Conservation (phyloP, 2,329 filamentous ascomycete species). For the Aspergillus caelatus region DNA sequence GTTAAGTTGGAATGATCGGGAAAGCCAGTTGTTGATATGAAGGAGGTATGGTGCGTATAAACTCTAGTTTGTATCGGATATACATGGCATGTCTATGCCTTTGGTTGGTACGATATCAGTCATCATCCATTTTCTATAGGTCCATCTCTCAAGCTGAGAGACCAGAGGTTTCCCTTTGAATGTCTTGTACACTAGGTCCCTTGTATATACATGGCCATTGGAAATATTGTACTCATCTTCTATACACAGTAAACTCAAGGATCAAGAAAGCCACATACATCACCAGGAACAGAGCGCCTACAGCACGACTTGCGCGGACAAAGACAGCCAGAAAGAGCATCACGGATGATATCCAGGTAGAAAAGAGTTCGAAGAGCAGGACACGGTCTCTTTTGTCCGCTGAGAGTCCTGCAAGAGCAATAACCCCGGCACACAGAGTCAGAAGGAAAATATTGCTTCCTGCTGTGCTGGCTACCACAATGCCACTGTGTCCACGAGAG, state of each 20-base stretch:
- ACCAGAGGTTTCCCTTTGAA: no score
- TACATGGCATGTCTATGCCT: no score
- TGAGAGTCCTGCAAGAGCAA: conserved; percentile 18
- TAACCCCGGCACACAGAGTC: conserved; percentile 50
- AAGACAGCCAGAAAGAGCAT: conserved; percentile 20
- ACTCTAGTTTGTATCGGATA: no score
- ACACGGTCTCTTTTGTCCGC: conserved; percentile 18
- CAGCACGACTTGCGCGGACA: conserved; percentile 13
- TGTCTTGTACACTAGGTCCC: no score
- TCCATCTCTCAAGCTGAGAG: no score
- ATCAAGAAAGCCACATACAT: conserved; percentile 39
- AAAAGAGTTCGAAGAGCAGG: conserved; percentile 28
- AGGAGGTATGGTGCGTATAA: no score
- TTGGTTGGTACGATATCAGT: no score
- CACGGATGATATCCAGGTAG: conserved; percentile 24
- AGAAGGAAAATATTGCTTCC: conserved; percentile 60
- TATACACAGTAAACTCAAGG: conserved; percentile 35
- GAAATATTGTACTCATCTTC: not conserved
- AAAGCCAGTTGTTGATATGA: no score
- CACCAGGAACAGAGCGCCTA: conserved; percentile 32
- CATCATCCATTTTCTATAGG: no score
- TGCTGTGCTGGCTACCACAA: conserved; percentile 56
- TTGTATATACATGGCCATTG: no score
- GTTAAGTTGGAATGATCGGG: no score
- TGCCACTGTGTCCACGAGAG: conserved; percentile 50